Percentiles rank a stretch among this genome's conserved stretches.
phyloP scores from a whole-genome alignment of 257 asterid genomes.

The Plantago ovata region DNA sequence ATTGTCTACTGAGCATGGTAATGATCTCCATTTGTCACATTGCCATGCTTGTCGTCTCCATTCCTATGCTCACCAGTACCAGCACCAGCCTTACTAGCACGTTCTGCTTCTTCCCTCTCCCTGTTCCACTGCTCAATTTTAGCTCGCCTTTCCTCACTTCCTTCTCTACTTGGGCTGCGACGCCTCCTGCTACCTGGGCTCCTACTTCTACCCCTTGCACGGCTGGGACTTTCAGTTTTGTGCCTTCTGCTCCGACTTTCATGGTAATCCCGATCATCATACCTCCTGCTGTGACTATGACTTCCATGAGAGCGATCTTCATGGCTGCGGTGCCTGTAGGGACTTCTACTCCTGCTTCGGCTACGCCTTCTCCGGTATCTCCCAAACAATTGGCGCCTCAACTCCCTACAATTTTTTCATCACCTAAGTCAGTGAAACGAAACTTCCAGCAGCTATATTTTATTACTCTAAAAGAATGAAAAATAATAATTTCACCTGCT shows the following conservation, averaged over 20 bases:
- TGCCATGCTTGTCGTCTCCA: constrained; percentile 28
- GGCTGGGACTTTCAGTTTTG: constrained; percentile 59
- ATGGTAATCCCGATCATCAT: constrained; percentile 65
- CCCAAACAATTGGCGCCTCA: constrained; percentile 84
- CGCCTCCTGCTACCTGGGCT: constrained; percentile 73
- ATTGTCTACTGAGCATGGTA: constrained; percentile 22
- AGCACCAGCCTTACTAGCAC: constrained; percentile 29
- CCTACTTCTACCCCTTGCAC: constrained; percentile 61
- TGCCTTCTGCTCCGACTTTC: constrained; percentile 75
- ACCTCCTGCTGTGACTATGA: constrained; percentile 68
- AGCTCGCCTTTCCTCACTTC: constrained; percentile 97
- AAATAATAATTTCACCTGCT: constrained; percentile 53
- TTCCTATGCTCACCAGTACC: constrained; percentile 27
- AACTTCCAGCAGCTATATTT: background rate
- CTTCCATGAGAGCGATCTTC: constrained; percentile 73
- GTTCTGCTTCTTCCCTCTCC: constrained; percentile 74
- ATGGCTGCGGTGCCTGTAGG: constrained; percentile 81
- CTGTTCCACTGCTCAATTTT: constrained; percentile 94
- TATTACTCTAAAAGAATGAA: background rate
- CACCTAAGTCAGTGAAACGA: background rate
- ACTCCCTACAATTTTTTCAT: constrained; percentile 37
- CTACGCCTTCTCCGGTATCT: constrained; percentile 51
- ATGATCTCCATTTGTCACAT: constrained; percentile 30
- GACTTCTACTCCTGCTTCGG: constrained; percentile 47
- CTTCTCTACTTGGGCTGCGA: constrained; percentile 81